phyloP scores from a whole-genome alignment of 495 filamentous ascomycete genomes.

The Penicillium cinerascens region DNA sequence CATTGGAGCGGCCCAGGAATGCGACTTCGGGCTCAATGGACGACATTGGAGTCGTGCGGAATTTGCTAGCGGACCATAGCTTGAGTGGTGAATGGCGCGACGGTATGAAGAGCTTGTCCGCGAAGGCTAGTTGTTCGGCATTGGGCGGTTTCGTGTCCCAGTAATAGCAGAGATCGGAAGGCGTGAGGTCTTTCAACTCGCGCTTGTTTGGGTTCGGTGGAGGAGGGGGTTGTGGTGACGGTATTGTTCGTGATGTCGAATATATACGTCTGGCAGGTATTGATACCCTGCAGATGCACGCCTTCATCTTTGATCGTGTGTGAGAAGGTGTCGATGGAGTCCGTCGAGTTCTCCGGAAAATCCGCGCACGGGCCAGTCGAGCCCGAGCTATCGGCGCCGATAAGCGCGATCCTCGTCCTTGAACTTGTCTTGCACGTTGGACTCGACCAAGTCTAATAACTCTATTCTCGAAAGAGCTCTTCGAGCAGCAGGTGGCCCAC shows the following conservation, averaged over 20 bases:
- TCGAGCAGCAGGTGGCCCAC: constrained; percentile 1
- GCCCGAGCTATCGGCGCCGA: constrained; percentile 8
- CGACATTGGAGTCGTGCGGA: constrained; percentile 56
- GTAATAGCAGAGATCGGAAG: constrained; percentile 48
- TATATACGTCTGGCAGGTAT: constrained; percentile 4
- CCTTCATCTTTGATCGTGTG: constrained; percentile 1
- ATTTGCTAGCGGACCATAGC: constrained; percentile 67
- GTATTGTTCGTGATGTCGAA: constrained; percentile 1
- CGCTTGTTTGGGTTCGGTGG: constrained; percentile 28
- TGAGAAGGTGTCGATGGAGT: background rate
- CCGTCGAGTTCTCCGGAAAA: constrained; percentile 17
- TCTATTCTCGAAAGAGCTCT: background rate
- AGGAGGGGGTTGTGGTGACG: background rate
- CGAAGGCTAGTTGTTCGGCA: constrained; percentile 48
- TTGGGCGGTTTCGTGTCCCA: constrained; percentile 58
- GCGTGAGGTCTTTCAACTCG: constrained; percentile 33
- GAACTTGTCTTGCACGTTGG: background rate
- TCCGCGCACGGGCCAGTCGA: constrained; percentile 13
- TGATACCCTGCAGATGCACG: constrained; percentile 4
- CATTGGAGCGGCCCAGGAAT: constrained; percentile 82
- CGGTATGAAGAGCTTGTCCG: constrained; percentile 58
- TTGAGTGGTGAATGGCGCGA: constrained; percentile 56
- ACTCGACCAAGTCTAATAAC: background rate
- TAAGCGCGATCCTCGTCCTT: constrained; percentile 7
- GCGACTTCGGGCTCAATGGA: constrained; percentile 55